Conservation (phyloP, 2,329 filamentous ascomycete species). For the Beauveria medogensis region DNA sequence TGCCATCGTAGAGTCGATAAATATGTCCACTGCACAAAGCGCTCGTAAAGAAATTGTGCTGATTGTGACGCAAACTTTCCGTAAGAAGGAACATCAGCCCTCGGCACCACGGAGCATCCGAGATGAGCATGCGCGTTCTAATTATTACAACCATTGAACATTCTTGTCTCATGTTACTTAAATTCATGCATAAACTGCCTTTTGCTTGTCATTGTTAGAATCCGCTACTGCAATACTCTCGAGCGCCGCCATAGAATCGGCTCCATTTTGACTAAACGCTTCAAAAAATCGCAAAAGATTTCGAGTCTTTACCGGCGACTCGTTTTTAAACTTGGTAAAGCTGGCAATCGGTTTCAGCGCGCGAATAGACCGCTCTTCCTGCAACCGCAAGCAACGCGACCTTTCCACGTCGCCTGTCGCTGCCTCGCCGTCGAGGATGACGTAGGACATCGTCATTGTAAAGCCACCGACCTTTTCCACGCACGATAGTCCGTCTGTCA, state of each 20-base stretch:
- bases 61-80: no score
- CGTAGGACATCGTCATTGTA: conserved; percentile 1
- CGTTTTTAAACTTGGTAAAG: neutral
- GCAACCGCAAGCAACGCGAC: neutral
- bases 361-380: neutral
- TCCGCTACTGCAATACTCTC: neutral
- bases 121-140: no score
- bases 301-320: neutral
- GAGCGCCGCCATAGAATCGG: neutral
- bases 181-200: neutral
- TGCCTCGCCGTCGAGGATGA: neutral
- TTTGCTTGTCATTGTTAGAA: neutral
- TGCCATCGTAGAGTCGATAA: no score
- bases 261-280: neutral
- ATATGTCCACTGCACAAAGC: no score
- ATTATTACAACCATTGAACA: no score
- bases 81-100: no score
- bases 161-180: no score
- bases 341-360: neutral
- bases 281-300: neutral
- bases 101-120: no score
- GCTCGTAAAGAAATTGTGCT: no score
- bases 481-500: neutral
- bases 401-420: no score
- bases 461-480: conserved; percentile 1